A percentile compares a stretch with the other conserved stretches of the same genome.
Evolutionary conservation across 345 rosid species (phyloP).

Genomic region (Euphorbia peplus): DNA sequence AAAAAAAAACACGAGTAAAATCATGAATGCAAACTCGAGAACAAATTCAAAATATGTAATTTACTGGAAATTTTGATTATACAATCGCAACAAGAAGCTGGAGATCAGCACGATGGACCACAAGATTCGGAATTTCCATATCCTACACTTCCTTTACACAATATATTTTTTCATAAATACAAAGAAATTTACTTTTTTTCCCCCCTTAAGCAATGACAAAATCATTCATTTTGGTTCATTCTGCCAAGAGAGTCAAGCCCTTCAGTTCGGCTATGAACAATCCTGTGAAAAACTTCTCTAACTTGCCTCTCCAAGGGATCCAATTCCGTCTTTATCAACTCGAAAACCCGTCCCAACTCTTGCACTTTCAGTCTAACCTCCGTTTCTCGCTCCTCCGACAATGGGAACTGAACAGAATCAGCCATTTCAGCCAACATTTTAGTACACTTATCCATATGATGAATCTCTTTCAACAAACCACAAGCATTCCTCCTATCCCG

Average conservation of each 20-base stretch:
- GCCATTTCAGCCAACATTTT: constrained; percentile 59
- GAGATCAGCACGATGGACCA: constrained; percentile 29
- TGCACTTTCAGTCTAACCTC: constrained; percentile 61
- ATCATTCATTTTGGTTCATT: constrained; percentile 31
- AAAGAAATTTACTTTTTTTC: constrained; percentile 11
- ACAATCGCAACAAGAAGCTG: constrained; percentile 39
- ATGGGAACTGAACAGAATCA: constrained; percentile 68
- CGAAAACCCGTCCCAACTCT: constrained; percentile 53
- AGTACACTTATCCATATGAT: constrained; percentile 61
- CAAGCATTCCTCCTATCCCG: constrained; percentile 69
- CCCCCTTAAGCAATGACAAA: not conserved
- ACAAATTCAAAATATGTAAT: constrained; percentile 33
- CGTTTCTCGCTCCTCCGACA: constrained; percentile 49
- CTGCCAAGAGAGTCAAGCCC: constrained; percentile 68
- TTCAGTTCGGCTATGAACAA: constrained; percentile 74
- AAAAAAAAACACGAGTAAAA: constrained; percentile 8
- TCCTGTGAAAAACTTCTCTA: constrained; percentile 77
- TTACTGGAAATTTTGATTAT: constrained; percentile 35
- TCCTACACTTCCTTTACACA: constrained; percentile 48
- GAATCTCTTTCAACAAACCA: constrained; percentile 82
- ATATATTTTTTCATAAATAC: constrained; percentile 38
- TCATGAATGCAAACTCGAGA: constrained; percentile 25
- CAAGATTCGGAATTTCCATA: constrained; percentile 22
- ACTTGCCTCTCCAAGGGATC: constrained; percentile 83
- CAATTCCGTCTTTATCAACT: constrained; percentile 56